phyloP scores from a whole-genome alignment of 2,329 filamentous ascomycete species.

The Macrophomina pseudophaseolina region DNA sequence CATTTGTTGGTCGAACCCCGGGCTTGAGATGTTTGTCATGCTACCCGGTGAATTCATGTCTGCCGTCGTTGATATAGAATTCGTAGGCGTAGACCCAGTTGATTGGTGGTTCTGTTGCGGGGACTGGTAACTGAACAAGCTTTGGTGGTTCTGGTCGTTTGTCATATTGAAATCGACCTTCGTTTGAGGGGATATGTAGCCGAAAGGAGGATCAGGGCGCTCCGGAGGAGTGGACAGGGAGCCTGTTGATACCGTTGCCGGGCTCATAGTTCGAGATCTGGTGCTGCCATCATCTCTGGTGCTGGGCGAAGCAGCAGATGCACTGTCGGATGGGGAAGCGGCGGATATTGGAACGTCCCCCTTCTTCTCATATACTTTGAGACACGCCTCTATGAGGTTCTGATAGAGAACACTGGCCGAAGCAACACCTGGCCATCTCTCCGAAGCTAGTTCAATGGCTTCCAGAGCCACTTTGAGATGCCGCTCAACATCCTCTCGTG shows the following conservation, averaged over 20 bases:
- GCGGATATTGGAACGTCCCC: conserved; percentile 57
- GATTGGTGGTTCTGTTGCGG: conserved; percentile 34
- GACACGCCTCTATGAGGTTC: conserved; percentile 82
- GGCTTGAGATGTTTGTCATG: conserved; percentile 3
- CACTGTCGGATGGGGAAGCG: conserved; percentile 53
- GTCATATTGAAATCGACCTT: conserved; percentile 35
- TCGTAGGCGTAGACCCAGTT: conserved; percentile 32
- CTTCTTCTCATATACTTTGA: conserved; percentile 80
- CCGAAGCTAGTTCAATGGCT: conserved; percentile 77
- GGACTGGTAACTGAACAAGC: conserved; percentile 33
- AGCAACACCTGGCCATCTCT: conserved; percentile 89
- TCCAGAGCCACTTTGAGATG: conserved; percentile 77
- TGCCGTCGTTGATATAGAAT: neutral
- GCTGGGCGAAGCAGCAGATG: conserved; percentile 43
- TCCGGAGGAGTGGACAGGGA: conserved; percentile 46
- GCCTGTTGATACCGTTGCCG: conserved; percentile 45
- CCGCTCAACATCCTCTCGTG: conserved; percentile 75
- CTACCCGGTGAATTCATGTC: conserved; percentile 15
- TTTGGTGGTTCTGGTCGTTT: conserved; percentile 29
- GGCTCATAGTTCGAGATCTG: conserved; percentile 53
- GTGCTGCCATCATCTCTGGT: conserved; percentile 48
- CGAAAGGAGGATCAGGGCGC: conserved; percentile 40
- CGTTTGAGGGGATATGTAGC: conserved; percentile 41
- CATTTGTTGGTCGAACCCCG: conserved; percentile 22
- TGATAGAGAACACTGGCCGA: conserved; percentile 84